A percentile compares a stretch with the other conserved stretches of the same genome.
Conservation (phyloP, 2,329 filamentous ascomycete species). For the Gliomastix tumulicola region DNA sequence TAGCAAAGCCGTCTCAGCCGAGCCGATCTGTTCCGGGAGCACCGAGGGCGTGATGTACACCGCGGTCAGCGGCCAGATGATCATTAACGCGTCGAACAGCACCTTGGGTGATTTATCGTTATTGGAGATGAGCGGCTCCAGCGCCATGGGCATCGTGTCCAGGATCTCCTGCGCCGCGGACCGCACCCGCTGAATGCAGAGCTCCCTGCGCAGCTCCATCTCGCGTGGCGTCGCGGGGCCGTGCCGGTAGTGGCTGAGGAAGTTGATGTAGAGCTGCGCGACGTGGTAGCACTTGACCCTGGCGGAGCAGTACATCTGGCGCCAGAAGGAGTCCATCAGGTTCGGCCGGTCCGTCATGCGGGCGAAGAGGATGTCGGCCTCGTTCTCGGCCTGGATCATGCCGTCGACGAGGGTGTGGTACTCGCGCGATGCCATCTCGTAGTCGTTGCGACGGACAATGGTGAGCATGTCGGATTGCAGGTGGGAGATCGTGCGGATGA, state of each 20-base stretch:
- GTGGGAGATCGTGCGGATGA: slow-evolving; percentile 16
- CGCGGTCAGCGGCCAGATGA: slow-evolving; percentile 28
- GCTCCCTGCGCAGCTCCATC: slow-evolving; percentile 17
- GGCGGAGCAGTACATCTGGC: slow-evolving; percentile 20
- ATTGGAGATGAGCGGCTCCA: slow-evolving; percentile 14
- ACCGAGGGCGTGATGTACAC: slow-evolving; percentile 19
- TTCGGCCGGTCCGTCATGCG: not conserved
- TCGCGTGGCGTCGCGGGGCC: slow-evolving; percentile 13
- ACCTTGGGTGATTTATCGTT: slow-evolving; percentile 18
- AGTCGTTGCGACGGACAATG: slow-evolving; percentile 17
- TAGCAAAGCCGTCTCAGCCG: slow-evolving; percentile 16
- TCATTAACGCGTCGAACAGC: slow-evolving; percentile 26
- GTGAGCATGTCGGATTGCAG: slow-evolving; percentile 17
- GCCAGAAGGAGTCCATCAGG: slow-evolving; percentile 19
- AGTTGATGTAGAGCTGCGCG: slow-evolving; percentile 22
- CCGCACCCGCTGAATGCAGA: slow-evolving; percentile 17
- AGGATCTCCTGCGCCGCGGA: slow-evolving; percentile 18
- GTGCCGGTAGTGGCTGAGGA: slow-evolving; percentile 21
- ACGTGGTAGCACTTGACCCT: slow-evolving; percentile 26
- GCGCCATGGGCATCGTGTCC: slow-evolving; percentile 12
- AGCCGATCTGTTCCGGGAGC: slow-evolving; percentile 15
- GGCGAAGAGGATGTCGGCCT: slow-evolving; percentile 1
- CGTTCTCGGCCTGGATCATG: slow-evolving; percentile 11
- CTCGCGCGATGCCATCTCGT: slow-evolving; percentile 15
- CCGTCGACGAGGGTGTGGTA: slow-evolving; percentile 14